Conservation (phyloP, 495 filamentous ascomycete species). For the Hyaloscypha hepaticicola region DNA sequence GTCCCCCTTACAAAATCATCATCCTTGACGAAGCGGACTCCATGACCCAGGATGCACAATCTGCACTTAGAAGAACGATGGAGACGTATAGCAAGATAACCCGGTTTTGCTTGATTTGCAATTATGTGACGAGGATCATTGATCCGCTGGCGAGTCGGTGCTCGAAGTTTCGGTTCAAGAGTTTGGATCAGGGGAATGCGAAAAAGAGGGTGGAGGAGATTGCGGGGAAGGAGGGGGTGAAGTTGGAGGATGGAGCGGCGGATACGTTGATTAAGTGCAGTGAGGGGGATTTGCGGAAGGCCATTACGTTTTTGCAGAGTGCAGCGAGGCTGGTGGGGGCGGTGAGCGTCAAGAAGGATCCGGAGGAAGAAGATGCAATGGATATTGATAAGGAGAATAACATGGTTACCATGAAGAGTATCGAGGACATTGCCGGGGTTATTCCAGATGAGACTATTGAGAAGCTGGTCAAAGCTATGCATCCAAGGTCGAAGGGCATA, state of each 20-base stretch:
- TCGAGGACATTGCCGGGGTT: conserved; percentile 96
- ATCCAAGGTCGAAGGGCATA: conserved; percentile 61
- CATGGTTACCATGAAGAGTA: conserved; percentile 67
- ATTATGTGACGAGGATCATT: conserved; percentile 98
- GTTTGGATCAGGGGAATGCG: conserved; percentile 79
- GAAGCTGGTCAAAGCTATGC: conserved; percentile 70
- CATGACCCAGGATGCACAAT: conserved; percentile 98
- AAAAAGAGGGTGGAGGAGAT: conserved; percentile 75
- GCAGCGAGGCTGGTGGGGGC: conserved; percentile 78
- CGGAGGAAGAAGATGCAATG: conserved; percentile 52
- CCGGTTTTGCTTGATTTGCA: conserved; percentile 95
- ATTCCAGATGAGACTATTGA: conserved; percentile 76
- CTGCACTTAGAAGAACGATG: conserved; percentile 90
- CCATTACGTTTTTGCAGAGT: conserved; percentile 94
- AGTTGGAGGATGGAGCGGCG: conserved; percentile 71
- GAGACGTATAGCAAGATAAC: conserved; percentile 97
- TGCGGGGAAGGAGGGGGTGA: conserved; percentile 71
- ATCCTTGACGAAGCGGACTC: conserved; percentile 96
- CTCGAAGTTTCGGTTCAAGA: conserved; percentile 98
- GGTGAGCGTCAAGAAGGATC: conserved; percentile 35
- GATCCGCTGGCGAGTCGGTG: conserved; percentile 91
- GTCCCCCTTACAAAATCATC: conserved; percentile 97
- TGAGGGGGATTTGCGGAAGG: conserved; percentile 92
- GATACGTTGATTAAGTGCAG: conserved; percentile 82
- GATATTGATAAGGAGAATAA: conserved; percentile 46